phyloP scores from a whole-genome alignment of 2,329 filamentous ascomycete species.

The Arachnomyces sp. region DNA sequence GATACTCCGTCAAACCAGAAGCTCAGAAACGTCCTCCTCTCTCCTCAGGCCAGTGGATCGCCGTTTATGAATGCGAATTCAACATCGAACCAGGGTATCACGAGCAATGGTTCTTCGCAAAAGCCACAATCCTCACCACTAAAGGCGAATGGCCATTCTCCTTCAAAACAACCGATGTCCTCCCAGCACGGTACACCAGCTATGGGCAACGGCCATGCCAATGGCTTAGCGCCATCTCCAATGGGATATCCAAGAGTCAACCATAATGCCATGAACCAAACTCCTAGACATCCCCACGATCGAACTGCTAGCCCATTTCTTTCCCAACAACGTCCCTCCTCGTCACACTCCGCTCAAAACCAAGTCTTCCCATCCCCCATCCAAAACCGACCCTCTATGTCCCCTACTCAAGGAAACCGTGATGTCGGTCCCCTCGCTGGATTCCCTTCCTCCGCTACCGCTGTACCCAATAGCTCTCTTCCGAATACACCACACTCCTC shows the following conservation, averaged over 20 bases:
- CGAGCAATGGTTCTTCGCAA: neutral
- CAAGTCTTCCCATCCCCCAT: slow-evolving; percentile 31
- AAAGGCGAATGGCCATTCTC: slow-evolving; percentile 16
- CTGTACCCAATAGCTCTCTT: slow-evolving; percentile 20
- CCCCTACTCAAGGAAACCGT: slow-evolving; percentile 43
- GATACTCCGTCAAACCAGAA: slow-evolving; percentile 22
- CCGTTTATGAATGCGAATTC: too few species aligned
- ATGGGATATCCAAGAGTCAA: slow-evolving; percentile 22
- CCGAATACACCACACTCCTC: slow-evolving; percentile 22
- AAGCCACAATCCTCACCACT: neutral
- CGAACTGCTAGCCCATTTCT: slow-evolving; percentile 21
- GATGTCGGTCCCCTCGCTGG: slow-evolving; percentile 40
- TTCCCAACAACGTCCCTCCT: slow-evolving; percentile 32
- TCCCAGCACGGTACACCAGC: slow-evolving; percentile 15
- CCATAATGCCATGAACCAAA: slow-evolving; percentile 15
- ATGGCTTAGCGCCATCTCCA: slow-evolving; percentile 12
- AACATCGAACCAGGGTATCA: too few species aligned
- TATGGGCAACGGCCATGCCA: slow-evolving; percentile 11
- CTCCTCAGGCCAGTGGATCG: neutral
- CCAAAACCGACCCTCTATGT: slow-evolving; percentile 41
- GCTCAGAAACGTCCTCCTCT: slow-evolving; percentile 6
- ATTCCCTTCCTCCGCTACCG: slow-evolving; percentile 24
- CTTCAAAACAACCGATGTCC: slow-evolving; percentile 14
- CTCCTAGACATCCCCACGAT: too few species aligned
- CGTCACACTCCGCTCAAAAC: slow-evolving; percentile 32